Evolutionary conservation across 108 stramenopile genomes (phyloP), one percentile per base, ranked within the genome.

Genomic region (Stephanodiscus triporus): DNA sequence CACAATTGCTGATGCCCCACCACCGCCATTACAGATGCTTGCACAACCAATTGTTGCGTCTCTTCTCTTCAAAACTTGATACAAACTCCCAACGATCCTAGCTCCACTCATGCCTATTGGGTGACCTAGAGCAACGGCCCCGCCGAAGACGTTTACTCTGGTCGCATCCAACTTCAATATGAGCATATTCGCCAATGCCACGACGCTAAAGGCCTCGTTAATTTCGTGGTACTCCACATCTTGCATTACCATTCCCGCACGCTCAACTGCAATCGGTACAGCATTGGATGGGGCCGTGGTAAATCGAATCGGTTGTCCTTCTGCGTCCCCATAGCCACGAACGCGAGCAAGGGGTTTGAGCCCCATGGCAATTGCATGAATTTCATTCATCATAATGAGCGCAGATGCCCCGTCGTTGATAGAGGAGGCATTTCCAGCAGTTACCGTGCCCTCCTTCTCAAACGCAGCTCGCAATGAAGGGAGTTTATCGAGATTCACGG

Each of bases 11-110:
- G 93, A 95, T 29, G 98, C 98, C 1, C 98, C 98, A 58, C 97
- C 98, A 29, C 98, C 98, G 11, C 98, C 98, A 74, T 99, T 99
- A 79, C 98, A 99, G 56, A 99, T 99, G 27, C 91, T 92, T 17
- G 98, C 98, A 68, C 90, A 88, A 16, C 98, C 98, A 11, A 97
- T 76, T 8, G 87, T 84, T 14, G 89, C 95, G 48, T 97, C 97
- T 23, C 88, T 92, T 43, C 86, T 80, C 60, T 94, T 87, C 64
- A 99, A 78, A 17, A 94, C 97, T 42, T 77, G 76, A 64, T 89
- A 85, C 38, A 99, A 82, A 49, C 89, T 88, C 30, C 96, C 95
- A 56, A 99, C 81, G 68, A 99, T 98, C 36, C 98, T 73, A 19
- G 96, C 93, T 2, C 98, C 98, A 59, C 85, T 87, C 87, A 90